Base-by-base conservation (phyloP, 2,329 filamentous ascomycete species). In the Tolypocladium pustulatum region DNA sequence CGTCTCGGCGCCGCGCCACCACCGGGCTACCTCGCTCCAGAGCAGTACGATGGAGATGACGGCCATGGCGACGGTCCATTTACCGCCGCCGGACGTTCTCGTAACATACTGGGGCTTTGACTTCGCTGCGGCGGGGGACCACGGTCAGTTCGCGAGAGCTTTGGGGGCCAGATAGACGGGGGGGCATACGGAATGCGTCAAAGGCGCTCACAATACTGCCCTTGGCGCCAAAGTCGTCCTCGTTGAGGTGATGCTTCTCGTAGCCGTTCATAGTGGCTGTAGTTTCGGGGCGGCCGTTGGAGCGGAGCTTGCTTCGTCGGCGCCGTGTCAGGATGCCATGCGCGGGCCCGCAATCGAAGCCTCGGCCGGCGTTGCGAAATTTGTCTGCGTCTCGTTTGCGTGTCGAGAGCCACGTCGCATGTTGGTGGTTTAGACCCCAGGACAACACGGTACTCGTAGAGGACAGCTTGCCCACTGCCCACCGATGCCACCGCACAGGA, bases 101-200 rank as follows among this genome's bases (percentile, higher is more conserved):
- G 89, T 87, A 58, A 94, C 87, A 75, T 97, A 99, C 69, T 93
- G 91, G 20, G 92, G 85, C 78, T 97, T 97, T 57, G 93, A 90
- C 80, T 99, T 97, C 65, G 94, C 92, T 96, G 69, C 22, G 27
- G 37, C 40, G 17, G 27, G 27, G 32, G 2, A 22, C 43, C 7
- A 1, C 5, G 30, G 49, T 53, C 49, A 53, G 49, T 34, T 20
- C 12, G 20, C 20, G 20, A 30, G 20, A n/a, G 20, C 20, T 10
- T 22, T n/a, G 25, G 10, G 22, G 10, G 9, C 41, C 25, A 32
- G 9, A 43, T 22, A 37, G 43, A 56, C n/a, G 36, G 56, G 36
- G 56, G 51, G 52, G 66, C 89, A 71, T 83, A 96, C 91, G 93
- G 73, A 99, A 99, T 64, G 92, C 93, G 78, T 99, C 94, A 75